A percentile compares a stretch with the other conserved stretches of the same genome.
Evolutionary conservation across 169 alveolate species (phyloP).

Genomic region (Perkinsus marinus): DNA sequence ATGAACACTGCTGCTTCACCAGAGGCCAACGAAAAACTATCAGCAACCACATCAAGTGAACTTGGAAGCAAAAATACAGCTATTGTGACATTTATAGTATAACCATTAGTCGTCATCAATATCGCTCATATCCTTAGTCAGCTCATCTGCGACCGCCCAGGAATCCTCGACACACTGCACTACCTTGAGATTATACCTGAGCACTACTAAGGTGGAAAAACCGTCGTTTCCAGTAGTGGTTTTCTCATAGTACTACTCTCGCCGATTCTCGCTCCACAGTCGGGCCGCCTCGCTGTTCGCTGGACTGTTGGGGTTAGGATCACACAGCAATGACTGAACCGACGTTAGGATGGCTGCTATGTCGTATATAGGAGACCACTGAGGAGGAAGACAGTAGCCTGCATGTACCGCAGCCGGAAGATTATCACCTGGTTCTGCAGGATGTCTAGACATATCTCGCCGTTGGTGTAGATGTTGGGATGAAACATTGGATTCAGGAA

Average conservation of each 20-base stretch:
- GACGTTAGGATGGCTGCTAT: conserved; percentile 87
- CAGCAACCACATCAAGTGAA: background rate
- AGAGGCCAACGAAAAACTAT: too few species aligned
- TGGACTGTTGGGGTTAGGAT: conserved; percentile 92
- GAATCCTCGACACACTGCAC: background rate
- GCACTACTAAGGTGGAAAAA: too few species aligned
- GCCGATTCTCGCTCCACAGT: conserved; percentile 71
- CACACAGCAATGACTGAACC: conserved; percentile 85
- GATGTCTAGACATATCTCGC: conserved; percentile 82
- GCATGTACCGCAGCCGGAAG: too few species aligned
- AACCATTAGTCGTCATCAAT: background rate
- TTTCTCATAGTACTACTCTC: conserved; percentile 53
- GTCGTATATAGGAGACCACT: conserved; percentile 94
- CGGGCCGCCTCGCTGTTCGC: conserved; percentile 94
- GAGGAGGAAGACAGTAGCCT: background rate
- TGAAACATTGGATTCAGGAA: conserved; percentile 55
- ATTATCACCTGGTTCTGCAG: conserved; percentile 62
- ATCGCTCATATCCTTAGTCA: background rate
- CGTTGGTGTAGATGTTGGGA: conserved; percentile 81
- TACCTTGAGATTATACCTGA: background rate
- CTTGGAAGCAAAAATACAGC: background rate
- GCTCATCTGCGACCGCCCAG: background rate
- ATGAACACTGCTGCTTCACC: too few species aligned
- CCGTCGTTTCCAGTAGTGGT: too few species aligned
- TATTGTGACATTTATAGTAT: background rate